Evolutionary conservation across 352 stramenopile species (phyloP), one percentile per base, ranked within the genome.

Genomic region (Pseudoperonospora humuli): DNA sequence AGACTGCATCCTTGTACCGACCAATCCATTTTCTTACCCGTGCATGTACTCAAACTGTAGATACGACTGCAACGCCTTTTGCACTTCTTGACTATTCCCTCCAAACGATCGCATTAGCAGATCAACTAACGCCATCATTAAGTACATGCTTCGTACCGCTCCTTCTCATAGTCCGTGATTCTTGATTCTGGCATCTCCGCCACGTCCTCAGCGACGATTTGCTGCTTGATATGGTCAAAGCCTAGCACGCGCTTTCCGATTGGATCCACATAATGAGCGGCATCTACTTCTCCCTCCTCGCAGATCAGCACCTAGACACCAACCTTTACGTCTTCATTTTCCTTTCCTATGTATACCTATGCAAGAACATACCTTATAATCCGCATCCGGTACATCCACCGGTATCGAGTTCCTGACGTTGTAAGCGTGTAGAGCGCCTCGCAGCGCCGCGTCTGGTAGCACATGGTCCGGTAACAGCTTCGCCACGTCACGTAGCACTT

Each of bases 221-320:
- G 57, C 57, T 76, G 43, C 55, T 84, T 91, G 37, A 93, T 74
- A 48, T 95, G 86, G 62, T 96, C 84, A 50, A 96, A 90, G 17
- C 69, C 75, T 25, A 94, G 66, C 38, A 93, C 64, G 44, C 66
- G 71, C 43, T 76, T 77, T 33, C 69, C 74, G 27, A 79, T 78
- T 18, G 78, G 69, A 46, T 95, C 86, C 9, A 94, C 45, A 56
- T 95, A 96, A 52, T 93, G 83, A 15, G 64, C 70, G 9, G 64
- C 45, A 44, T 95, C 83, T 35, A 96, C 65, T 57, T 93, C 68
- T 32, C 62, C 74, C 41, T 90, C 80, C 42, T 82, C 53, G 32
- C 80, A 93, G 35, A 93, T 88, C 39, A 93, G 51, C 19, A 92
- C 76, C 69, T 87, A 45, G 38, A 49, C 3, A 19, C 37, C n/a